phyloP scores from a whole-genome alignment of 2,329 filamentous ascomycete genomes.

The Sclerotinia glacialis region DNA sequence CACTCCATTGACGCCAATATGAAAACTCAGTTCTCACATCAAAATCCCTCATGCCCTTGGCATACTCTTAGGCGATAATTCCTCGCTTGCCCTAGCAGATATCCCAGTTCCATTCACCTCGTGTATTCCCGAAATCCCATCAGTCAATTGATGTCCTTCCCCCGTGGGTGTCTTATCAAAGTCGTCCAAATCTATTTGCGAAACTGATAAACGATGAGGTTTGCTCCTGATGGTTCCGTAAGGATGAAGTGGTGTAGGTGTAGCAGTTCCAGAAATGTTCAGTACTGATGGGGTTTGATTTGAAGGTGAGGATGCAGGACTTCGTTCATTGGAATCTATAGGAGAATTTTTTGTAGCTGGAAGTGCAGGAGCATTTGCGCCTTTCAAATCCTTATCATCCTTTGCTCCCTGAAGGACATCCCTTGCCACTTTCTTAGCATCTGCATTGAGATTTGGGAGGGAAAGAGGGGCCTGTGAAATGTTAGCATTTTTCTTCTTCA shows the following conservation, averaged over 20 bases:
- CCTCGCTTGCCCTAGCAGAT: neutral
- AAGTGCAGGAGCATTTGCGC: neutral
- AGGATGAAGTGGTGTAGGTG: neutral
- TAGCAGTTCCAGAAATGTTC: neutral
- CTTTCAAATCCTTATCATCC: neutral
- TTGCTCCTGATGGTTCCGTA: neutral
- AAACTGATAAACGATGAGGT: neutral
- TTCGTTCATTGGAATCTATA: neutral
- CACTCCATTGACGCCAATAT: neutral
- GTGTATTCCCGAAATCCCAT: neutral
- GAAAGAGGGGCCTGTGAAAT: slow-evolving; percentile 29
- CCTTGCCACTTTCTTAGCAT: slow-evolving; percentile 31
- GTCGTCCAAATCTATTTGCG: neutral
- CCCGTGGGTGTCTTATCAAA: neutral
- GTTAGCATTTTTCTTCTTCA: neutral
- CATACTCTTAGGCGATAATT: slow-evolving; percentile 15
- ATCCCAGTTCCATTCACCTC: neutral
- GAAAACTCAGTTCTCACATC: neutral
- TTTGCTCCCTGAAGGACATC: slow-evolving; percentile 28
- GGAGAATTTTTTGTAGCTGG: neutral
- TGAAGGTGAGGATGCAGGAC: neutral
- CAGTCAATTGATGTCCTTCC: neutral
- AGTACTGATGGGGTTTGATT: neutral
- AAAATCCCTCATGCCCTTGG: neutral
- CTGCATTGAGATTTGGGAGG: slow-evolving; percentile 32